Evolutionary conservation across 2,329 filamentous ascomycete species (phyloP).

Genomic region (Endothia cerciana): DNA sequence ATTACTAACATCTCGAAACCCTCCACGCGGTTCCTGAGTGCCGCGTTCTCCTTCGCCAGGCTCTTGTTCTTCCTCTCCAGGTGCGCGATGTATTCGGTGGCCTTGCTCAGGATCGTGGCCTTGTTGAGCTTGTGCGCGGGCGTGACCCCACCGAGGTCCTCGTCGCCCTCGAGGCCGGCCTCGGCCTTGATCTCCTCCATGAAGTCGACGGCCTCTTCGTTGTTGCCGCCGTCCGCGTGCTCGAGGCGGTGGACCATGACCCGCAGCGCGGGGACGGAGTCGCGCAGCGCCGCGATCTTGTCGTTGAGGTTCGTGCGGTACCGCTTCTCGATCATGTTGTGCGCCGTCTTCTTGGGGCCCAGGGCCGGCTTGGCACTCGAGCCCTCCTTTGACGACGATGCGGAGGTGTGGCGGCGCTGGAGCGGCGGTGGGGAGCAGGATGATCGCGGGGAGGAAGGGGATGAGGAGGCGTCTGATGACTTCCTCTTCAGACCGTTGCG

Average conservation of each 20-base stretch:
- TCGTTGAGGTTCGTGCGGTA: conserved; percentile 97
- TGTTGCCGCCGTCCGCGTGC: conserved; percentile 38
- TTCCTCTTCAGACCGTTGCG: conserved; percentile 40
- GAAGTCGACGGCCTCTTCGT: conserved; percentile 38
- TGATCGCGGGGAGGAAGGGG: conserved; percentile 30
- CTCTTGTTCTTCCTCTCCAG: conserved; percentile 42
- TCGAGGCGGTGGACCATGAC: conserved; percentile 47
- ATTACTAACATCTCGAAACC: conserved; percentile 40
- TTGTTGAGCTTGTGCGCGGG: conserved; percentile 49
- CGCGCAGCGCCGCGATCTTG: conserved; percentile 88
- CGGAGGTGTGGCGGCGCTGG: conserved; percentile 19
- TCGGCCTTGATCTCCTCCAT: conserved; percentile 37
- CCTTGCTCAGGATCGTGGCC: conserved; percentile 47
- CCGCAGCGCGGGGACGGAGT: conserved; percentile 65
- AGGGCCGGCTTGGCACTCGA: conserved; percentile 25
- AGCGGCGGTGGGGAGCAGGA: conserved; percentile 31
- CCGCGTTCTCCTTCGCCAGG: conserved; percentile 50
- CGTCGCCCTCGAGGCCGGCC: conserved; percentile 46
- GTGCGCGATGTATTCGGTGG: conserved; percentile 43
- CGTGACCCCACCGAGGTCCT: conserved; percentile 38
- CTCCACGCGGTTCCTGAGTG: conserved; percentile 44
- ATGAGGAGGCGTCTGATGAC: conserved; percentile 30
- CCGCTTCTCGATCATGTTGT: conserved; percentile 98
- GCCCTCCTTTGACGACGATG: conserved; percentile 22
- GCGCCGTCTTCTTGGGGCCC: conserved; percentile 81